Evolutionary conservation across 306 rosid genomes (phyloP).

Genomic region (Sindora glabra): DNA sequence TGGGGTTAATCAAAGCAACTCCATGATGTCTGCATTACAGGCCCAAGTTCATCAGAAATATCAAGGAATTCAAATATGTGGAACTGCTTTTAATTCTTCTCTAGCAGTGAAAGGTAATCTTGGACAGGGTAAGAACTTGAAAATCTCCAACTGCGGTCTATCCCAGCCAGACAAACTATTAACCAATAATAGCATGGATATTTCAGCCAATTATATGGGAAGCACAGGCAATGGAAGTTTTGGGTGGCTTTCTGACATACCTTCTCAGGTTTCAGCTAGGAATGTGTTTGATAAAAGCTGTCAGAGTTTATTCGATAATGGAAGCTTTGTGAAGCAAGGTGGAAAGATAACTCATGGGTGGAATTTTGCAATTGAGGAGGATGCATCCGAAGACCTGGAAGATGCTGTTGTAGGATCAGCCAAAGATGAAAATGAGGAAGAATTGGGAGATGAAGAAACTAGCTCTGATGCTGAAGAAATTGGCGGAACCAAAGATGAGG

Average conservation of each 20-base stretch:
- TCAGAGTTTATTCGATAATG: conserved; percentile 12
- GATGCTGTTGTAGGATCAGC: conserved; percentile 25
- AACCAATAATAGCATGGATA: background rate
- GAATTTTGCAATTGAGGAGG: conserved; percentile 24
- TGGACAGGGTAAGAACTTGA: conserved; percentile 10
- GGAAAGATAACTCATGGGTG: conserved; percentile 26
- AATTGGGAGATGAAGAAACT: conserved; percentile 22
- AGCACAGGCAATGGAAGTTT: conserved; percentile 5
- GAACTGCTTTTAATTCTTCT: background rate
- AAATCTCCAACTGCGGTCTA: background rate
- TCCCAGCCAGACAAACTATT: conserved; percentile 11
- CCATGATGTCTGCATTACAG: conserved; percentile 8
- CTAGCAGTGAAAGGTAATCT: background rate
- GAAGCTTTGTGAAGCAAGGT: conserved; percentile 17
- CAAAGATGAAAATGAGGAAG: conserved; percentile 35
- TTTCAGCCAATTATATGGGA: conserved; percentile 8
- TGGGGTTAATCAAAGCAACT: conserved; percentile 11
- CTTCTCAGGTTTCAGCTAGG: conserved; percentile 9
- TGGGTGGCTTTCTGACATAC: conserved; percentile 12
- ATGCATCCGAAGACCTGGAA: conserved; percentile 29
- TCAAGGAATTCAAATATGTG: conserved; percentile 18
- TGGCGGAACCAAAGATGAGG: conserved; percentile 3
- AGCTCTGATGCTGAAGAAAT: conserved; percentile 30
- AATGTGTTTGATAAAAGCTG: background rate
- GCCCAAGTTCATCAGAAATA: conserved; percentile 17